phyloP scores from a whole-genome alignment of 495 filamentous ascomycete genomes.

The Podospora fimiseda region DNA sequence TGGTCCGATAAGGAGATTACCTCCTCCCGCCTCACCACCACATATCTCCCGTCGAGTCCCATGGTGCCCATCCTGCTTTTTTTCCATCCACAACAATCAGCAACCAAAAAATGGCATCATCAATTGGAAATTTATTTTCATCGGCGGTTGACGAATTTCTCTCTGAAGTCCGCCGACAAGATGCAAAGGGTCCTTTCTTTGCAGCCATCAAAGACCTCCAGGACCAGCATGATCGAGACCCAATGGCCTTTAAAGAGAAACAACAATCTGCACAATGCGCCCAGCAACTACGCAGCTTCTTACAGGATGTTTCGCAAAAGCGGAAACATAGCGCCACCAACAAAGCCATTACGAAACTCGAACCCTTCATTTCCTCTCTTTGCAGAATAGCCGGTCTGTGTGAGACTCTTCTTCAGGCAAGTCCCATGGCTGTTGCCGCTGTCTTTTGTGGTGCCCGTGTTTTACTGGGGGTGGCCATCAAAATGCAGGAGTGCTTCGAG shows the following conservation, averaged over 20 bases:
- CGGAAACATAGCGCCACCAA: background rate
- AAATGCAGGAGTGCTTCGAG: constrained; percentile 11
- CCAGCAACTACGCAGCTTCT: background rate
- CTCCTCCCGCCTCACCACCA: too few species aligned
- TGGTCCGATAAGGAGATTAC: too few species aligned
- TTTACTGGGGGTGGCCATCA: constrained; percentile 9
- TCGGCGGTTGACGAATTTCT: constrained; percentile 12
- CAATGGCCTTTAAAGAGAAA: background rate
- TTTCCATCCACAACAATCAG: too few species aligned
- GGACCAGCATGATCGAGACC: background rate
- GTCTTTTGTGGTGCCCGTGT: constrained; percentile 10
- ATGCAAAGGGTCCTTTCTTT: constrained; percentile 10
- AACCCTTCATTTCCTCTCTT: constrained; percentile 5
- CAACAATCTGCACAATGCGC: background rate
- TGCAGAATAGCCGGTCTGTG: constrained; percentile 4
- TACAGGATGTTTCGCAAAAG: background rate
- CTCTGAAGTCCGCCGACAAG: constrained; percentile 1
- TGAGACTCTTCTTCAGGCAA: constrained; percentile 3
- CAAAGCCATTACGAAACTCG: background rate
- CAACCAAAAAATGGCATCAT: background rate
- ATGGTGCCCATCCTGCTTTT: too few species aligned
- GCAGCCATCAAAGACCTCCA: background rate
- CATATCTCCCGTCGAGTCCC: too few species aligned
- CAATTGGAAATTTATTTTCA: constrained; percentile 1
- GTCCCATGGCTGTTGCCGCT: constrained; percentile 11